phyloP scores from a whole-genome alignment of 2,329 filamentous ascomycete genomes.

The Fusarium hostae region DNA sequence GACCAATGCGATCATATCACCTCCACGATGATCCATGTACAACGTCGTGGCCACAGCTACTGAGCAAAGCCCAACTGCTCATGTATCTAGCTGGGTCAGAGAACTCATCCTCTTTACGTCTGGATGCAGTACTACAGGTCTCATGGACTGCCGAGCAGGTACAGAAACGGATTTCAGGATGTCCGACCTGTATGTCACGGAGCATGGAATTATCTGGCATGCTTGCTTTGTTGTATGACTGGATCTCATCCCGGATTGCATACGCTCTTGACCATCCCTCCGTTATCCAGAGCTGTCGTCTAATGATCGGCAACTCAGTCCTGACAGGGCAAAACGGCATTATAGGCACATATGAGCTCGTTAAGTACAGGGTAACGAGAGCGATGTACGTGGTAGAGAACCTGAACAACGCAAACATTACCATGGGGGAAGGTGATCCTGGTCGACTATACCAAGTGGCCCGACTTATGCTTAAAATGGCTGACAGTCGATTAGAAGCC shows the following conservation, averaged over 20 bases:
- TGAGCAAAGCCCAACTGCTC: not conserved
- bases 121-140: not conserved
- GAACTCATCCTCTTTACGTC: not conserved
- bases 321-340: not conserved
- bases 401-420: accelerated
- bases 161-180: not conserved
- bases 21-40: not conserved
- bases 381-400: not conserved
- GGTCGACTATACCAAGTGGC: not conserved
- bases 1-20: not conserved
- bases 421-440: accelerated
- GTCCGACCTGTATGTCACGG: not conserved
- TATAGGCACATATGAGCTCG: not conserved
- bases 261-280: not conserved
- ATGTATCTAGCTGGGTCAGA: not conserved
- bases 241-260: not conserved
- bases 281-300: not conserved
- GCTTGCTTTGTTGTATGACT: not conserved
- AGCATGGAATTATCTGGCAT: not conserved
- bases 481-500: not conserved
- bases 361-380: not conserved
- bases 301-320: not conserved
- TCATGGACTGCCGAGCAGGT: not conserved
- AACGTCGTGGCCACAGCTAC: not conserved
- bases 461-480: not conserved